A percentile compares a stretch with the other conserved stretches of the same genome.
Conservation (phyloP, 768 basidiomycete genomes). For the Cubamyces lactineus region DNA sequence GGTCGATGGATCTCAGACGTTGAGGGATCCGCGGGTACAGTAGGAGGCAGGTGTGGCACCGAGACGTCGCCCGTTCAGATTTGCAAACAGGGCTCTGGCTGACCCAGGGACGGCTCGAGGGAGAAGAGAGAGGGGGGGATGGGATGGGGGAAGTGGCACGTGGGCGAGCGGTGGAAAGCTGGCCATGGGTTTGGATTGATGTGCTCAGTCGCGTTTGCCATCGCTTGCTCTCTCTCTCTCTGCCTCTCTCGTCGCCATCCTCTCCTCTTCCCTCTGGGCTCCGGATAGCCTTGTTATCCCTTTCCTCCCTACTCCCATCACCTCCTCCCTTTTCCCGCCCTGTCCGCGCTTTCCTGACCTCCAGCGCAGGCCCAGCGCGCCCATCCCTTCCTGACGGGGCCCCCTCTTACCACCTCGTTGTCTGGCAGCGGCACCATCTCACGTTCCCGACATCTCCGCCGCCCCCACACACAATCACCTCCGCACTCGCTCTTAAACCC, state of each 20-base stretch:
- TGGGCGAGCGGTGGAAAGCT: neutral
- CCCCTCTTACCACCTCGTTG: neutral
- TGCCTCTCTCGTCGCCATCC: neutral
- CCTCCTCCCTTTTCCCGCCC: neutral
- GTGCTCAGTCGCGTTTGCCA: neutral
- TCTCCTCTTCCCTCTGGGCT: slow-evolving; percentile 17
- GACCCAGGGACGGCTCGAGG: neutral
- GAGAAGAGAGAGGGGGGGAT: neutral
- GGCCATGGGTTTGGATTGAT: neutral
- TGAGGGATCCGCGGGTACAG: too few species aligned
- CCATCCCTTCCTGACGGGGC: neutral
- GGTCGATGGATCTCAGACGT: too few species aligned
- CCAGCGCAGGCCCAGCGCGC: slow-evolving; percentile 23
- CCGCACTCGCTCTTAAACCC: neutral
- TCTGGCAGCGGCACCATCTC: slow-evolving; percentile 10
- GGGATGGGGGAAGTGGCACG: slow-evolving; percentile 9
- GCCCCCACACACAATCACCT: neutral
- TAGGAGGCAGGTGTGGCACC: too few species aligned
- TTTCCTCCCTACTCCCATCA: neutral
- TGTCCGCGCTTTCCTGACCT: neutral
- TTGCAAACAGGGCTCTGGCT: too few species aligned
- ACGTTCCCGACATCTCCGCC: neutral
- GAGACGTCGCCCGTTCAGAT: too few species aligned
- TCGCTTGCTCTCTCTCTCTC: neutral
- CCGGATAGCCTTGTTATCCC: slow-evolving; percentile 23